These are phyloP conservation scores for Aspergillus kassunensis DNA, from an alignment of 495 filamentous ascomycete genomes.

Conservation along the genomic window DNA sequence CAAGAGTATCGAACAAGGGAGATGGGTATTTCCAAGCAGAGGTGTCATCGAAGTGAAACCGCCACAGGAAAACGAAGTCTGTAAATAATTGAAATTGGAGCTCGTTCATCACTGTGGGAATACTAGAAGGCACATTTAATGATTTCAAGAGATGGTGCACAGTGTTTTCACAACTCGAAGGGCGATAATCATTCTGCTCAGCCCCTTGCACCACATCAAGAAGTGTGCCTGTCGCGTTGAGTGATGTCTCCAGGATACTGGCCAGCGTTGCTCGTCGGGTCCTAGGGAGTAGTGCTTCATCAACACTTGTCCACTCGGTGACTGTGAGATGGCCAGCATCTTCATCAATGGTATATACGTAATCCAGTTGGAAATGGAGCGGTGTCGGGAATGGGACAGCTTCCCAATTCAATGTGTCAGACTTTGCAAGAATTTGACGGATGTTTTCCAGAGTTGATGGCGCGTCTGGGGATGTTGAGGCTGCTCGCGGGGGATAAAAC, in stretches of 20 bases:
- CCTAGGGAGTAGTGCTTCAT: not conserved
- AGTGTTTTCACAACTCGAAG: not conserved
- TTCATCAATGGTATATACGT: slow-evolving; percentile 5
- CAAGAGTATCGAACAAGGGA: not conserved
- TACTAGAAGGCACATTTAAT: too few relatives aligned
- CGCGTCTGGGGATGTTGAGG: not conserved
- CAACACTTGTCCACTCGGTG: not conserved
- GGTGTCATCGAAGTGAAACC: slow-evolving; percentile 1
- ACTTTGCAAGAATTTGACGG: not conserved
- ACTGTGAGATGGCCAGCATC: slow-evolving; percentile 1
- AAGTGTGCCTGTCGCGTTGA: not conserved
- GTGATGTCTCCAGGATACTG: not conserved
- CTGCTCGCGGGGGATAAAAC: not conserved
- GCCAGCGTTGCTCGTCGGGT: not conserved
- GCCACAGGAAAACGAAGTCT: slow-evolving; percentile 3
- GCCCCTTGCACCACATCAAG: not conserved
- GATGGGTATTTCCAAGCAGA: not conserved
- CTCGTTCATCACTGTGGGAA: not conserved
- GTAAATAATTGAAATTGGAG: not conserved
- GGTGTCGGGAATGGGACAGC: slow-evolving; percentile 1
- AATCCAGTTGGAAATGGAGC: not conserved
- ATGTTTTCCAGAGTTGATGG: not conserved
- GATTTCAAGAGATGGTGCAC: not conserved
- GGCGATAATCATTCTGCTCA: not conserved
- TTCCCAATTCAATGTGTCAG: not conserved